These are phyloP conservation scores for Narthecium ossifragum DNA, from an alignment of 106 monocot species.

Conservation along the genomic window DNA sequence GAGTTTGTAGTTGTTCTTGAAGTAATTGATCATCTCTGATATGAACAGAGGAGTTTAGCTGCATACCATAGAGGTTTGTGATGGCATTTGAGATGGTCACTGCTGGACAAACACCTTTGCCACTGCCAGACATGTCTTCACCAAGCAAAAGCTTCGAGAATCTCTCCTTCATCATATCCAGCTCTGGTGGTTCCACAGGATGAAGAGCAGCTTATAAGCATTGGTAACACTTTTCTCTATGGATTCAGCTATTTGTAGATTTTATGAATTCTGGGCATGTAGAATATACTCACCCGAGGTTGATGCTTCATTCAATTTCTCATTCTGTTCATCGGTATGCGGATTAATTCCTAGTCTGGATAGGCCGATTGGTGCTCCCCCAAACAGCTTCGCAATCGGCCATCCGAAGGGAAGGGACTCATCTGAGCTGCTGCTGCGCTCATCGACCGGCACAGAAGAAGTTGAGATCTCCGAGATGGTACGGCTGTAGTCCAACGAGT, in stretches of 20 bases:
- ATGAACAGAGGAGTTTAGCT: neutral
- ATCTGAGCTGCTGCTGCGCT: slow-evolving; percentile 26
- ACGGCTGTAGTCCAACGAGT: slow-evolving; percentile 47
- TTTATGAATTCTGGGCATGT: neutral
- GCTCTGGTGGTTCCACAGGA: slow-evolving; percentile 20
- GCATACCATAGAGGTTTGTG: slow-evolving; percentile 84
- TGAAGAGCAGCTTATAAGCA: neutral
- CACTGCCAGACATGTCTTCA: slow-evolving; percentile 89
- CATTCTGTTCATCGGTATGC: slow-evolving; percentile 9
- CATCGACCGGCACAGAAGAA: slow-evolving; percentile 41
- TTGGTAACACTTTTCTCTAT: neutral
- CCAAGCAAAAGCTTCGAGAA: slow-evolving; percentile 88
- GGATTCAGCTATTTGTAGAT: neutral
- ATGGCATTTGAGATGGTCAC: slow-evolving; percentile 86
- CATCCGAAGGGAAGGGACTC: slow-evolving; percentile 21
- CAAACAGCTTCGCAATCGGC: slow-evolving; percentile 16
- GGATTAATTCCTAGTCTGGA: slow-evolving; percentile 40
- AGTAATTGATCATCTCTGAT: neutral
- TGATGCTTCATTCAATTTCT: slow-evolving; percentile 20
- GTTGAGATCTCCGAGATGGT: slow-evolving; percentile 63
- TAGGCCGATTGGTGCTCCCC: slow-evolving; percentile 20
- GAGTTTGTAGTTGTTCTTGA: neutral
- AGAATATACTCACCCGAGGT: slow-evolving; percentile 12
- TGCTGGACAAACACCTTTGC: slow-evolving; percentile 77
- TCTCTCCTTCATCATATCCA: slow-evolving; percentile 69